phyloP scores from a whole-genome alignment of 805 yeast genomes.

The Kuraishia hungarica region DNA sequence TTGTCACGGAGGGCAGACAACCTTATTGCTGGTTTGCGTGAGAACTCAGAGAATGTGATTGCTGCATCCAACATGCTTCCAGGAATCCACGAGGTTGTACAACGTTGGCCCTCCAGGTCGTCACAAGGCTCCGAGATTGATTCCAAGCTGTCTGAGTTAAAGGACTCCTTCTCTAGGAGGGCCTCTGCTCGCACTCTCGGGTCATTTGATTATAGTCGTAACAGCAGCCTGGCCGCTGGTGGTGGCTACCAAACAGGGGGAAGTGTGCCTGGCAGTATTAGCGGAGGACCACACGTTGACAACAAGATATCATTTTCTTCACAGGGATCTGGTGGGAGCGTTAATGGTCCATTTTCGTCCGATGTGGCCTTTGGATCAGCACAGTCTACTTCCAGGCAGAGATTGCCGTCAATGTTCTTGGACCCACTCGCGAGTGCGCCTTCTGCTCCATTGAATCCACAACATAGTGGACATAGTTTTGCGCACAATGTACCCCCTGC shows the following conservation, averaged over 20 bases:
- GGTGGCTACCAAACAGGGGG: not conserved
- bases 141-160: not conserved
- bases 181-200: not conserved
- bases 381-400: constrained; percentile 17
- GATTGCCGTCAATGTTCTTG: constrained; percentile 38
- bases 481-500: no score
- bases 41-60: not conserved
- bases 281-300: not conserved
- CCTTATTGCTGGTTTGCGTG: not conserved
- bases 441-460: not conserved
- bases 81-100: not conserved
- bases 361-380: not conserved
- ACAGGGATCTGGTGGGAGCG: not conserved
- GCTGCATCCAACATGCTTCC: not conserved
- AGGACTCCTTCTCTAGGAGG: not conserved
- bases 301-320: not conserved
- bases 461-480: no score
- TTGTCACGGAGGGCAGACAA: not conserved
- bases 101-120: not conserved
- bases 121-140: not conserved
- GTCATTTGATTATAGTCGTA: not conserved
- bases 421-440: constrained; percentile 41
- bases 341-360: not conserved
- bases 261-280: not conserved
- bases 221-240: not conserved